Conservation (phyloP, 495 filamentous ascomycete genomes). For the Penicillium egyptiacum region DNA sequence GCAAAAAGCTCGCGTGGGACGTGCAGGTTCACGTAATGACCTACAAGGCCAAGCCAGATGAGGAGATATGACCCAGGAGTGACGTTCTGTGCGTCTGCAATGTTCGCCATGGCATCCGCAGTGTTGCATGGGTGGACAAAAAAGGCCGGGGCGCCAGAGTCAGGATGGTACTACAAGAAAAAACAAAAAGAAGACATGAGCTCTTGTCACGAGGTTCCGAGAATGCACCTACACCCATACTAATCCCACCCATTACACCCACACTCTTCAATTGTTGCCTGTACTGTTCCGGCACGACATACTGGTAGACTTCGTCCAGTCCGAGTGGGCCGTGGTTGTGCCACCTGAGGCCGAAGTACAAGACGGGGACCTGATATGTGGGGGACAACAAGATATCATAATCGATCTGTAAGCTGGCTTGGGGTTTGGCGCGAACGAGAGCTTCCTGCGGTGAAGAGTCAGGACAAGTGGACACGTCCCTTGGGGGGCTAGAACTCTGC, state of each 20-base stretch:
- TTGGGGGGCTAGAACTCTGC: slow-evolving; percentile 17
- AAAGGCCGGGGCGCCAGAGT: slow-evolving; percentile 68
- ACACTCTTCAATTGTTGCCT: slow-evolving; percentile 54
- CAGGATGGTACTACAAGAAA: slow-evolving; percentile 69
- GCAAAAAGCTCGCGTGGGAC: slow-evolving; percentile 55
- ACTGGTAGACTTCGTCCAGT: slow-evolving; percentile 67
- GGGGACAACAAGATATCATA: slow-evolving; percentile 56
- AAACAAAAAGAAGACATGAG: slow-evolving; percentile 40
- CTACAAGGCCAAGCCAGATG: slow-evolving; percentile 78
- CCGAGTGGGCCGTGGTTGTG: slow-evolving; percentile 59
- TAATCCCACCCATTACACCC: slow-evolving; percentile 73
- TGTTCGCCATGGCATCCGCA: slow-evolving; percentile 66
- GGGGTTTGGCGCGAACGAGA: slow-evolving; percentile 30
- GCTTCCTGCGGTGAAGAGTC: slow-evolving; percentile 43
- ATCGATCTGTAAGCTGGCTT: slow-evolving; percentile 40
- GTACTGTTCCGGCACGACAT: slow-evolving; percentile 65
- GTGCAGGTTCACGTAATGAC: slow-evolving; percentile 69
- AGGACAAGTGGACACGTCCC: slow-evolving; percentile 18
- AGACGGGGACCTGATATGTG: slow-evolving; percentile 53
- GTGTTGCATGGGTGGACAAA: slow-evolving; percentile 87
- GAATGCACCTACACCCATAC: slow-evolving; percentile 63
- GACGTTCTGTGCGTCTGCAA: slow-evolving; percentile 49
- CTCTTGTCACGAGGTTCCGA: slow-evolving; percentile 19
- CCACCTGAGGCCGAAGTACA: slow-evolving; percentile 57
- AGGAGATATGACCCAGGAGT: slow-evolving; percentile 68